Base-by-base conservation (phyloP, 805 yeast species). In the Blastobotrys terrestris region DNA sequence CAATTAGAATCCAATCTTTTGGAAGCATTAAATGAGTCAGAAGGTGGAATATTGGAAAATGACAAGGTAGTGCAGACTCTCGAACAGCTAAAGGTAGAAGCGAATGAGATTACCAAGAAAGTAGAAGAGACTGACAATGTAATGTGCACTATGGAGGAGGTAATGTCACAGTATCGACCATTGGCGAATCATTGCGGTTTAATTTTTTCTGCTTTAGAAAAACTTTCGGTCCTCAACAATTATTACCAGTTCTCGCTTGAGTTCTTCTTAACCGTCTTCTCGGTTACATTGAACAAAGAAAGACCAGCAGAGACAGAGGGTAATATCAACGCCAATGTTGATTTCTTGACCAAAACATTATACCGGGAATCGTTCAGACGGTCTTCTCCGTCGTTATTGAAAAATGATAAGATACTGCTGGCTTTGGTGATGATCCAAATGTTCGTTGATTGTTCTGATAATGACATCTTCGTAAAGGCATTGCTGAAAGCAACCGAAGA, bases 1-100 rank as follows among this genome's bases (percentile, higher is more conserved):
- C 60, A 62, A 0, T 71, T 88, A 19, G 96, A 90, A 58, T 68
- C 72, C 3, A 74, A 77, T 7, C 71, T 91, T 6, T 70, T 91
- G 54, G 67, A 71, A 2, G 73, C 83, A 0, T 69, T 92, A 54
- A 80, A 79, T 56, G 75, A 75, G 3, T 70, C 85, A 0, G 71
- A 75, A 18, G 85, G 85, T 0, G 79, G 77, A 50, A 75, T 91
- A 19, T 70, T 91, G 31, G 95, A 89, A 3, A 81, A 85, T 64
- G 82, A 81, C 50, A 73, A 69, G 0, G 67, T 90, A 2, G 64
- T 87, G 15, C 67, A 72, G 3, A 79, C 84, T 1, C 70, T 91
- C 48, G 94, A 86, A 59, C 64, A 61, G 0, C 67, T 92, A 49
- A 91, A 92, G 62, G 55, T 63, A 0, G 90, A 90, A 58, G 72